phyloP scores from a whole-genome alignment of 164 flowering plant species.

The Stephania japonica region DNA sequence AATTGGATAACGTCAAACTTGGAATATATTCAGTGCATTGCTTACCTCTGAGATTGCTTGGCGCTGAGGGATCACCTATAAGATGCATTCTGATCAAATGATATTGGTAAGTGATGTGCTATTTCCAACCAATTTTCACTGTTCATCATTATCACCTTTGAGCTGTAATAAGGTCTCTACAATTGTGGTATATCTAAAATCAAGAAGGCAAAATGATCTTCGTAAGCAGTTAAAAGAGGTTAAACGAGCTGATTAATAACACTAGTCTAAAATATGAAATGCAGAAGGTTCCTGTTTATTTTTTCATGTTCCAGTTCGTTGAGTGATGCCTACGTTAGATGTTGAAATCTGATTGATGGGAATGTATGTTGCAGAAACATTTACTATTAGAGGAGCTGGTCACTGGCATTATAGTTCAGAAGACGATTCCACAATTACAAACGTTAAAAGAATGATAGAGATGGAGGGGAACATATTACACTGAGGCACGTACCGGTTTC shows the following conservation, averaged over 20 bases:
- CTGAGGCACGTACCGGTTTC: not conserved
- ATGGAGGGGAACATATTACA: not conserved
- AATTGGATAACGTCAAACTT: slow-evolving; percentile 49
- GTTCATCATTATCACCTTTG: not conserved
- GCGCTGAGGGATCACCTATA: slow-evolving; percentile 81
- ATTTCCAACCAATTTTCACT: not conserved
- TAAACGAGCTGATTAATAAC: no score
- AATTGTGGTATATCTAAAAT: not conserved
- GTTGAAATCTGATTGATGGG: slow-evolving; percentile 4
- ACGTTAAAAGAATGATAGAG: not conserved
- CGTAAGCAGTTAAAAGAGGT: not conserved
- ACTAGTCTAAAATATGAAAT: not conserved
- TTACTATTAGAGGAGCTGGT: not conserved
- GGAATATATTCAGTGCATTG: slow-evolving; percentile 74
- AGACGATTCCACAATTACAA: not conserved
- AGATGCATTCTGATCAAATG: slow-evolving; percentile 37
- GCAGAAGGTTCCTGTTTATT: not conserved
- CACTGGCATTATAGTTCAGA: not conserved
- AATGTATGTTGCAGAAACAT: slow-evolving; percentile 1
- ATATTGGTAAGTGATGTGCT: slow-evolving; percentile 7
- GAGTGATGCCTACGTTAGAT: not conserved
- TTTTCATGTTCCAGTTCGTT: not conserved
- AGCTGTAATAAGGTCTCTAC: not conserved
- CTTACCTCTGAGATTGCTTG: slow-evolving; percentile 63
- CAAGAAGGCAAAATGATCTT: not conserved